Conservation (phyloP, 371 early-diverging fungal genomes). For the Mortierella sp. region DNA sequence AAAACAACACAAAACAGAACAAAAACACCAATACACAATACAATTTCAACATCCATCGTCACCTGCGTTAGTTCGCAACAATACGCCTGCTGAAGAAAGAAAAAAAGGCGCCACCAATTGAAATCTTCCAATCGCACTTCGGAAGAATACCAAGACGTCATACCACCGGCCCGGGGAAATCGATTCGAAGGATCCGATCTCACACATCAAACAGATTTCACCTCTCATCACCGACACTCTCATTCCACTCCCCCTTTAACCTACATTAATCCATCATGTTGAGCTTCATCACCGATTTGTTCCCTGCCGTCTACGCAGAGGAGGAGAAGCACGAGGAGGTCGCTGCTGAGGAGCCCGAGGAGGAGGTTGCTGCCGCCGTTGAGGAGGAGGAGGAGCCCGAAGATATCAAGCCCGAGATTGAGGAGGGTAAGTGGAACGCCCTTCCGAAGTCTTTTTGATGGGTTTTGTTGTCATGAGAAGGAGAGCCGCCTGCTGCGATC, state of each 20-base stretch:
- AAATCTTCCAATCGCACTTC: no score
- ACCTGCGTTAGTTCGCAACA: no score
- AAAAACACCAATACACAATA: no score
- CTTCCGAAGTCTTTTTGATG: neutral
- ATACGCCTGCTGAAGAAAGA: no score
- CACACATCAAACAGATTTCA: slow-evolving; percentile 4
- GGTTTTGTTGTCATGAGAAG: neutral
- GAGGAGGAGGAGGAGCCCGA: slow-evolving; percentile 41
- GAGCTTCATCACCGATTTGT: slow-evolving; percentile 54
- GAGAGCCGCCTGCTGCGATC: no score
- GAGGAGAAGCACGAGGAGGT: slow-evolving; percentile 50
- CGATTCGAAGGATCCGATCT: slow-evolving; percentile 8
- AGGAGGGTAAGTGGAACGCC: slow-evolving; percentile 37
- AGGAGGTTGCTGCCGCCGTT: slow-evolving; percentile 1
- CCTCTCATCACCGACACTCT: slow-evolving; percentile 11
- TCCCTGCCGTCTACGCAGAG: slow-evolving; percentile 49
- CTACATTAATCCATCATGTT: slow-evolving; percentile 27
- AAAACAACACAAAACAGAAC: no score
- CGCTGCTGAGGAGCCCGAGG: slow-evolving; percentile 20
- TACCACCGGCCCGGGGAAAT: no score
- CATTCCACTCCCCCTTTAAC: slow-evolving; percentile 3
- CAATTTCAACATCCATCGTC: no score
- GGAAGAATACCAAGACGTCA: no score
- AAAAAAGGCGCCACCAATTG: no score
- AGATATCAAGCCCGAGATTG: slow-evolving; percentile 54